Conservation (phyloP, 805 yeast species). For the Kluyveromyces nonfermentans region DNA sequence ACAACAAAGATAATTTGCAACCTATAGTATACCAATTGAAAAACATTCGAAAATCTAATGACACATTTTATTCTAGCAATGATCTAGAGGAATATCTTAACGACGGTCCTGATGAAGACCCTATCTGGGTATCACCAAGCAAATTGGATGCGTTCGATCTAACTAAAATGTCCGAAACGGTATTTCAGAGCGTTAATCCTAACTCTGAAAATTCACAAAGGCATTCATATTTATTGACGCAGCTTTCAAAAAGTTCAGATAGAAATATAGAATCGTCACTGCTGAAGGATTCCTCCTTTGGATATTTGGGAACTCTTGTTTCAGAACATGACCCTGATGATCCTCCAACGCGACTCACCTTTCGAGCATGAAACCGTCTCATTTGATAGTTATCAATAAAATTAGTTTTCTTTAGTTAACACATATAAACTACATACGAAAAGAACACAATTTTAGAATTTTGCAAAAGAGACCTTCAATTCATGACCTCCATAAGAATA, state of each 20-base stretch:
- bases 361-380: constrained; percentile 2
- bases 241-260: not conserved
- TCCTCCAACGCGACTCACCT: constrained; percentile 14
- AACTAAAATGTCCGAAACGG: constrained; percentile 7
- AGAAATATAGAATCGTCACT: constrained; percentile 7
- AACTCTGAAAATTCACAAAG: not conserved
- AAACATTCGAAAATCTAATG: constrained; percentile 3
- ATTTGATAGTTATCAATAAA: not conserved
- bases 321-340: constrained; percentile 11
- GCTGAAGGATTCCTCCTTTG: constrained; percentile 33
- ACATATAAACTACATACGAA: not conserved
- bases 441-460: constrained; percentile 10
- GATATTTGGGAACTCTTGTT: constrained; percentile 33
- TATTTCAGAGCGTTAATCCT: not conserved
- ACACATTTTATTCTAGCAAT: constrained; percentile 6
- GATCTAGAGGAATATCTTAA: not conserved
- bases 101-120: constrained; percentile 17
- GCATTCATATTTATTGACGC: not conserved
- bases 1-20: constrained; percentile 3
- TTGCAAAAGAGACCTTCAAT: constrained; percentile 60
- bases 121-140: constrained; percentile 29
- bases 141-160: constrained; percentile 19
- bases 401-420: constrained; percentile 1
- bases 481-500: constrained; percentile 81
- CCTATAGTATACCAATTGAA: constrained; percentile 12